phyloP scores from a whole-genome alignment of 345 rosid genomes.

The Eucalyptus victrix region DNA sequence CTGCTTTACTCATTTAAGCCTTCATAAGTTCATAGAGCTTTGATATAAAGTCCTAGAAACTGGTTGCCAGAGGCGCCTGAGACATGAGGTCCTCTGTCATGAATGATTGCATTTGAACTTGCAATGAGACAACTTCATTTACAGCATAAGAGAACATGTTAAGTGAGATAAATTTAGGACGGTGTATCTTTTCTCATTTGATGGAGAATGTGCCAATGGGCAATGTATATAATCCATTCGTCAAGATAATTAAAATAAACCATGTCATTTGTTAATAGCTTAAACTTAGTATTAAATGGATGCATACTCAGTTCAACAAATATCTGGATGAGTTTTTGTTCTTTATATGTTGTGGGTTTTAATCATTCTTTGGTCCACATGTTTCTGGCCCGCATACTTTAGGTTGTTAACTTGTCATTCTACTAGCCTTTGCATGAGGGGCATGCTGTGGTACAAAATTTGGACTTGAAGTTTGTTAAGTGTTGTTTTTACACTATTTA shows the following conservation, averaged over 20 bases:
- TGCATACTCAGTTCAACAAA: neutral
- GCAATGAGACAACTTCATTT: neutral
- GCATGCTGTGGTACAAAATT: neutral
- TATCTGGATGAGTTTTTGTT: neutral
- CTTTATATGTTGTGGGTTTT: neutral
- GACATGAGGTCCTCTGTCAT: neutral
- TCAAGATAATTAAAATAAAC: neutral
- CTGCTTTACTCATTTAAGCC: neutral
- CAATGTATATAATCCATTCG: neutral
- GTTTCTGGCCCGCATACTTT: neutral
- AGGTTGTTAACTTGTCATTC: neutral
- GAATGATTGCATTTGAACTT: neutral
- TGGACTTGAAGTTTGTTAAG: neutral
- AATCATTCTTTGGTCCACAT: neutral
- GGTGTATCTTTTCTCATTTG: neutral
- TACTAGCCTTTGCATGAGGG: neutral
- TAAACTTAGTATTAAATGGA: neutral
- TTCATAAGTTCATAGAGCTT: neutral
- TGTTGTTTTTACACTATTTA: neutral
- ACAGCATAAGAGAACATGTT: neutral
- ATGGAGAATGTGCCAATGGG: neutral
- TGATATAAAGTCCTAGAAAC: neutral
- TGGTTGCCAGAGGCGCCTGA: neutral
- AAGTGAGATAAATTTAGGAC: neutral
- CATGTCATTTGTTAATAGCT: neutral